Percentiles rank a stretch among this genome's conserved stretches.
Evolutionary conservation across 2,329 filamentous ascomycete species (phyloP).

Genomic region (Pseudogymnoascus verrucosus): DNA sequence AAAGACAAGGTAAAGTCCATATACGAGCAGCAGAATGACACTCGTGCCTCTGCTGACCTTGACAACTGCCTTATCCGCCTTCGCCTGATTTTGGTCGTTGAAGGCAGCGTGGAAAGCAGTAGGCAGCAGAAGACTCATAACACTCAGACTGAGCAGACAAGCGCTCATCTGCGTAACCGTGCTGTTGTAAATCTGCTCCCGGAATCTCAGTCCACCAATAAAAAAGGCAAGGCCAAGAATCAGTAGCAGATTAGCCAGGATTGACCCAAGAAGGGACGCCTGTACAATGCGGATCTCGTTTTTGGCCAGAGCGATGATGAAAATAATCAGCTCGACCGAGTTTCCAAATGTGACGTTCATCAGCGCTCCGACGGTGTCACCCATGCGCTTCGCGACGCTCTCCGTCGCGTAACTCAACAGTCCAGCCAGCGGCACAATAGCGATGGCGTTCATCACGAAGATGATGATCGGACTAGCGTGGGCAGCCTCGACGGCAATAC

Average conservation of each 20-base stretch:
- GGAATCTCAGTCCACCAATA: slow-evolving; percentile 74
- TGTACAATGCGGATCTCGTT: slow-evolving; percentile 87
- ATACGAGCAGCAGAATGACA: slow-evolving; percentile 73
- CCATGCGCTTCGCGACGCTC: slow-evolving; percentile 63
- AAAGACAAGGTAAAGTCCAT: slow-evolving; percentile 76
- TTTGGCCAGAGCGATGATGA: slow-evolving; percentile 72
- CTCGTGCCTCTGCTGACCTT: slow-evolving; percentile 86
- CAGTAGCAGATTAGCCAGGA: slow-evolving; percentile 78
- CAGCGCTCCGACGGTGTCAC: slow-evolving; percentile 64
- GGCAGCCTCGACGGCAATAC: slow-evolving; percentile 56
- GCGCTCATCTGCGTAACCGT: slow-evolving; percentile 96
- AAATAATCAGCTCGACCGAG: slow-evolving; percentile 73
- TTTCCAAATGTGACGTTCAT: slow-evolving; percentile 75
- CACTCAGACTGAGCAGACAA: slow-evolving; percentile 80
- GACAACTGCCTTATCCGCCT: slow-evolving; percentile 64
- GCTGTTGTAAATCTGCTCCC: slow-evolving; percentile 92
- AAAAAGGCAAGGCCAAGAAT: slow-evolving; percentile 91
- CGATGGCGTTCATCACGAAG: slow-evolving; percentile 68
- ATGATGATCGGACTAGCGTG: slow-evolving; percentile 50
- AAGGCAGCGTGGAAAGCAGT: slow-evolving; percentile 93
- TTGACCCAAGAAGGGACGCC: slow-evolving; percentile 81
- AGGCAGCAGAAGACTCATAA: slow-evolving; percentile 79
- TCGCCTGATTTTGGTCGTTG: slow-evolving; percentile 37
- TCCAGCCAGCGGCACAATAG: slow-evolving; percentile 67
- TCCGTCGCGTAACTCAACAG: slow-evolving; percentile 67